These are phyloP conservation scores for Fusarium caatingaense DNA, from an alignment of 2,329 filamentous ascomycete genomes.

Conservation along the genomic window DNA sequence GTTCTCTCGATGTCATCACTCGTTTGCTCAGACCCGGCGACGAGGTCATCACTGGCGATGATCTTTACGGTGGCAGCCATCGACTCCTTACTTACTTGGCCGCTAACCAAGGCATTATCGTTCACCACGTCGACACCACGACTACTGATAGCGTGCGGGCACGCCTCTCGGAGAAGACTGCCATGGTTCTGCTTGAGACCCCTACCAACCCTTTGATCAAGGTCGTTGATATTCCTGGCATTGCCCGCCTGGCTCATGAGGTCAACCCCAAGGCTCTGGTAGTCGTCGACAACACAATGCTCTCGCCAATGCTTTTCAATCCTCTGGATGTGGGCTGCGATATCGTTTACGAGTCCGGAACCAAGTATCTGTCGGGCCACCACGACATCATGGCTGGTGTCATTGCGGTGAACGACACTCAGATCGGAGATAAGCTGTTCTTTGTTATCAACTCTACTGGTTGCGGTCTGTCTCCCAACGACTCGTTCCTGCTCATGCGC, in stretches of 20 bases:
- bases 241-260: conserved; percentile 80
- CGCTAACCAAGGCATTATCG: conserved; percentile 88
- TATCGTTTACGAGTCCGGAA: conserved; percentile 96
- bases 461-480: conserved; percentile 93
- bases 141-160: conserved; percentile 74
- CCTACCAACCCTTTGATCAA: conserved; percentile 99
- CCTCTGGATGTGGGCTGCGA: conserved; percentile 95
- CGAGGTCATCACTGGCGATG: conserved; percentile 96
- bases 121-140: conserved; percentile 97
- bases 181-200: conserved; percentile 95
- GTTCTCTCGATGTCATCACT: conserved; percentile 94
- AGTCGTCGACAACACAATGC: conserved; percentile 98
- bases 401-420: conserved; percentile 86
- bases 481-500: conserved; percentile 94
- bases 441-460: conserved; percentile 98
- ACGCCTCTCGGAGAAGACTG: conserved; percentile 81
- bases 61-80: conserved; percentile 96
- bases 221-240: conserved; percentile 89
- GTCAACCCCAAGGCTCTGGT: conserved; percentile 84
- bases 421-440: conserved; percentile 88
- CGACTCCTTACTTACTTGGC: conserved; percentile 92
- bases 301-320: conserved; percentile 93
- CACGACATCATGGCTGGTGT: conserved; percentile 99
- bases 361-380: conserved; percentile 97
- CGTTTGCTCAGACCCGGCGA: conserved; percentile 90